Percentiles rank a stretch among this genome's conserved stretches.
Conservation (phyloP, 2,329 filamentous ascomycete genomes). For the Ophiostoma tasmaniense region DNA sequence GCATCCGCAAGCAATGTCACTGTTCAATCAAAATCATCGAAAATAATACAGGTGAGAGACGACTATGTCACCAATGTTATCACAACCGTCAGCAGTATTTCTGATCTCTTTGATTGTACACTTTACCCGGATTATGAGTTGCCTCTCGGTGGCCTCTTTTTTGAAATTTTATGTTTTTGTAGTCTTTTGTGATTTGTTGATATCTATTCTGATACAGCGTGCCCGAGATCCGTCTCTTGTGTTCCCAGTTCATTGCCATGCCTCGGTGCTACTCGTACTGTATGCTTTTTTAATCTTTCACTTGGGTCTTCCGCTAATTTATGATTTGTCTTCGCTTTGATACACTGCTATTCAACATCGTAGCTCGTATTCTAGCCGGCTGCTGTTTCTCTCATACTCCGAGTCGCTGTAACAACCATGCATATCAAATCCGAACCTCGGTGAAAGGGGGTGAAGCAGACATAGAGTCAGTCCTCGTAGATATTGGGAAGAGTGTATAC, state of each 20-base stretch:
- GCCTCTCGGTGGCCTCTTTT: not conserved
- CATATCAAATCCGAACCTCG: not conserved
- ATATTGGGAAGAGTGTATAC: too few relatives aligned
- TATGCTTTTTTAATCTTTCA: not conserved
- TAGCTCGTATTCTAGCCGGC: not conserved
- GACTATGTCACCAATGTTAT: not conserved
- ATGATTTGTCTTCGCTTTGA: not conserved
- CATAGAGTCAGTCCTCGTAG: too few relatives aligned
- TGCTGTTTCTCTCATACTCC: not conserved
- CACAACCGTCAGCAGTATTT: not conserved
- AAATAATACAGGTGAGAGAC: too few relatives aligned
- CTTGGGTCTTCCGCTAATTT: not conserved
- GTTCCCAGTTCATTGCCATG: not conserved
- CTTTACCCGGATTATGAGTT: not conserved
- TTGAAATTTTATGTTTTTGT: not conserved
- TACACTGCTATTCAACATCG: not conserved
- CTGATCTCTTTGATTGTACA: not conserved
- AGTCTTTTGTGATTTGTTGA: not conserved
- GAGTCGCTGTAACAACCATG: not conserved
- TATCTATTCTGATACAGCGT: not conserved
- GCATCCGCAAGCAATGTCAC: not conserved
- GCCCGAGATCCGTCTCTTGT: not conserved
- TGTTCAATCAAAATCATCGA: too few relatives aligned
- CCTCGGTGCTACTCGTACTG: not conserved
- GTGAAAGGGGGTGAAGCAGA: not conserved